phyloP scores from a whole-genome alignment of 2,329 filamentous ascomycete species.

The Neofusicoccum cordaticola region DNA sequence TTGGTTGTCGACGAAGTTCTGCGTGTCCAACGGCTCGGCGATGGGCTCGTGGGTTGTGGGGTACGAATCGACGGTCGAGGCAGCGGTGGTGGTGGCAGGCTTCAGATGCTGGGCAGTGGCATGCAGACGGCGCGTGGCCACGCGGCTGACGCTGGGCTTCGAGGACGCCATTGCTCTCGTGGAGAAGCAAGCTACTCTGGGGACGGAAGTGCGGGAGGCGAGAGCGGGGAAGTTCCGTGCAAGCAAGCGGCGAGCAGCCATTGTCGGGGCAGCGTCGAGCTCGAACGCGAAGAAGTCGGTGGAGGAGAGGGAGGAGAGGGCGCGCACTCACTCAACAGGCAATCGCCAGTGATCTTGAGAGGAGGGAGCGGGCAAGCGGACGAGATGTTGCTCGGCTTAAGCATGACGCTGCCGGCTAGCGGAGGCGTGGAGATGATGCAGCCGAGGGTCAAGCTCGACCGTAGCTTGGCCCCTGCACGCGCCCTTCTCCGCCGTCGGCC shows the following conservation, averaged over 20 bases:
- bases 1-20: conserved; percentile 79
- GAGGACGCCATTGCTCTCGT: conserved; percentile 39
- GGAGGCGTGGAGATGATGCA: conserved; percentile 3
- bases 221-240: conserved; percentile 42
- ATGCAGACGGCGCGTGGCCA: conserved; percentile 50
- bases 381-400: conserved; percentile 7
- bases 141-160: conserved; percentile 15
- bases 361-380: neutral
- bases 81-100: conserved; percentile 49
- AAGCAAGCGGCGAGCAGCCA: conserved; percentile 47
- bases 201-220: conserved; percentile 34
- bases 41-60: conserved; percentile 72
- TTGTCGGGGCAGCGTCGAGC: conserved; percentile 21
- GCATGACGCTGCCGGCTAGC: conserved; percentile 13
- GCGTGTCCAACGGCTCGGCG: conserved; percentile 65
- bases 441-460: neutral
- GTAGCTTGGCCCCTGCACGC: neutral
- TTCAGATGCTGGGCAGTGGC: conserved; percentile 53
- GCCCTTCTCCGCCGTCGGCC: neutral
- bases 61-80: conserved; percentile 55
- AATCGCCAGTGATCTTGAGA: neutral
- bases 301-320: neutral
- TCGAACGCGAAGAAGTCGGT: neutral
- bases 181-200: conserved; percentile 34
- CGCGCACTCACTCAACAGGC: neutral